Base-by-base conservation (phyloP, 805 yeast species). In the Kluyveromyces dobzhanskii region DNA sequence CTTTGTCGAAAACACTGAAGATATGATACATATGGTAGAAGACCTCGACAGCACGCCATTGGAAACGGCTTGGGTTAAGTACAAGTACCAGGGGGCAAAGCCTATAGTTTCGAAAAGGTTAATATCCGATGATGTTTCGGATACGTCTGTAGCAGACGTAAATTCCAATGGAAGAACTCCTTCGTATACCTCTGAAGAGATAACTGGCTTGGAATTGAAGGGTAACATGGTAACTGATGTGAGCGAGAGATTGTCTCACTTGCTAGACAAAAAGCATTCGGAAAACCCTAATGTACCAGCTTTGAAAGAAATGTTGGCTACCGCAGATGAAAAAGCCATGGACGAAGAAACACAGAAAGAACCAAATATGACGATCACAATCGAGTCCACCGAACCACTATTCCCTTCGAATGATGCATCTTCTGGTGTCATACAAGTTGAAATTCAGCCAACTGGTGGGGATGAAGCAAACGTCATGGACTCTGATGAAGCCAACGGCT, bases 301-400 rank as follows among this genome's bases (percentile, higher is more conserved):
- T 17, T 42, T 53, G 25, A 48, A 42, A 34, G 44, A 46, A 21
- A 48, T 53, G 50, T 41, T 51, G 2, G 44, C 43, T 17, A 42
- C 39, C 8, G 43, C 44, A 14, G 43, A 43, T 16, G 35, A 33
- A 9, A 35, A 23, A n/a, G 44, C 44, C 9, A 19, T 27, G 17
- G 38, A 37, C 11, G 19, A 27, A 3, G 40, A 21, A 5, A 25
- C 17, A 8, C 39, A 44, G 13, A 30, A 31, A 9, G 18, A 35
- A 18, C 27, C 30, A 9, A 32, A 28, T 13, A 25, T 44, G 11
- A 29, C 28, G 25, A 47, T 50, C 31, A 45, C 49, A 11, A 26
- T 56, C 21, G 53, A 48, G 23, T 41, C 57, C 3, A 50, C 61
- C 9, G 41, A 46, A 32, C 56, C 56, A 17, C 41, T 54, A 18